These are phyloP conservation scores for Carex pumila DNA, from an alignment of 176 grass and related monocot genomes.

Conservation along the genomic window DNA sequence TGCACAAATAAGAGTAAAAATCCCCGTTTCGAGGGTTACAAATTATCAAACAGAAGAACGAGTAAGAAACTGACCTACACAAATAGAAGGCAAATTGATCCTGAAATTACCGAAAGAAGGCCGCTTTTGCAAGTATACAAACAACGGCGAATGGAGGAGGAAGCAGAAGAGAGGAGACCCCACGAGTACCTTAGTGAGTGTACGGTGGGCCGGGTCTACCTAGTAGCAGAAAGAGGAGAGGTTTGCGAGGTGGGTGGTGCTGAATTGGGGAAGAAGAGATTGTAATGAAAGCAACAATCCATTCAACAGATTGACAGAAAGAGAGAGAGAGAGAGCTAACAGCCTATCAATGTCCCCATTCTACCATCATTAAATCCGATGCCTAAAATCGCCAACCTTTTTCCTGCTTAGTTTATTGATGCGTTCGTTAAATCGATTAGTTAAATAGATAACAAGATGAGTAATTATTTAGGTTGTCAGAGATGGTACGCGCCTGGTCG, in stretches of 20 bases:
- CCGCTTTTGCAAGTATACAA: background rate
- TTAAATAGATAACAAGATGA: background rate
- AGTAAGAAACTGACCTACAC: background rate
- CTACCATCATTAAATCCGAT: constrained; percentile 14
- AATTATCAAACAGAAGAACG: background rate
- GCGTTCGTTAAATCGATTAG: background rate
- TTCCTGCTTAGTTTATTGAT: background rate
- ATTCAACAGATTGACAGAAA: constrained; percentile 22
- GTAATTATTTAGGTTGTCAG: background rate
- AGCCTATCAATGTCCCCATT: background rate
- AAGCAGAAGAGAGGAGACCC: background rate
- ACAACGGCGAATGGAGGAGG: background rate
- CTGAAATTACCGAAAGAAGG: background rate
- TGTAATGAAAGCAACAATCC: constrained; percentile 26
- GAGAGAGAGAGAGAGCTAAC: background rate
- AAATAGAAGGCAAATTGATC: background rate
- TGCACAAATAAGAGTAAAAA: background rate
- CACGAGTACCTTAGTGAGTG: background rate
- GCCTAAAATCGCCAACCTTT: background rate
- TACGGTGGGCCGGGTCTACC: background rate
- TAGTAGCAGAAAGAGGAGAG: background rate
- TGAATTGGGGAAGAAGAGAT: constrained; percentile 21
- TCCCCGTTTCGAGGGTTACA: background rate
- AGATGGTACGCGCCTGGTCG: background rate
- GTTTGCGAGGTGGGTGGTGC: background rate